Conservation (phyloP, 805 yeast genomes). For the Barnettozyma californica region DNA sequence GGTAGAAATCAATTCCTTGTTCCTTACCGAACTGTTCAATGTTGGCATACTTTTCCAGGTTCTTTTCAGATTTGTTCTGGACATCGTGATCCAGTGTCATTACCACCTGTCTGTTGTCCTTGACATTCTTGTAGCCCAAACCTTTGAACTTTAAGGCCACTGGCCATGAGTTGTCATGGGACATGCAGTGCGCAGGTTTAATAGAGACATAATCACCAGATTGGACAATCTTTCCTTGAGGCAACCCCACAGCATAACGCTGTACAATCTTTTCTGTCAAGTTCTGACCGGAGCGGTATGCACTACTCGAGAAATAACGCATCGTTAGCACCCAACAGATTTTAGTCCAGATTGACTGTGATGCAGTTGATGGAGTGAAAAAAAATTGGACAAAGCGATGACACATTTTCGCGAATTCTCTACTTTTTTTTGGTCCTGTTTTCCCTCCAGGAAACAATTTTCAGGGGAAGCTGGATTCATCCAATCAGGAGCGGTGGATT, state of each 20-base stretch:
- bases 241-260: slow-evolving; percentile 80
- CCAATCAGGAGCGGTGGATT: slow-evolving; percentile 4
- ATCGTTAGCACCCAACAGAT: neutral
- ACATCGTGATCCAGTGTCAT: slow-evolving; percentile 98
- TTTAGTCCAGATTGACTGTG: neutral
- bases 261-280: slow-evolving; percentile 95
- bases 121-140: slow-evolving; percentile 79
- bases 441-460: too few relatives aligned
- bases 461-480: neutral
- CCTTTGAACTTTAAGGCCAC: slow-evolving; percentile 96
- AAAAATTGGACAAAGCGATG: slow-evolving; percentile 3
- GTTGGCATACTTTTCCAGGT: slow-evolving; percentile 79
- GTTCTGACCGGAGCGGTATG: slow-evolving; percentile 49
- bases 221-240: slow-evolving; percentile 68
- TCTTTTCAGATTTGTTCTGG: slow-evolving; percentile 86
- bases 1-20: slow-evolving; percentile 94
- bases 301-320: slow-evolving; percentile 21
- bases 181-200: slow-evolving; percentile 96
- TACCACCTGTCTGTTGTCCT: slow-evolving; percentile 86
- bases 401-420: slow-evolving; percentile 1
- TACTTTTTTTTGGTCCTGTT: too few relatives aligned
- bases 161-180: slow-evolving; percentile 99
- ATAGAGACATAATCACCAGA: slow-evolving; percentile 95
- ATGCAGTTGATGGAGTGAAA: neutral
- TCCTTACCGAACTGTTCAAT: slow-evolving; percentile 84